Conservation (phyloP, 192 early-diverging fungal species). For the Podila epicladia region DNA sequence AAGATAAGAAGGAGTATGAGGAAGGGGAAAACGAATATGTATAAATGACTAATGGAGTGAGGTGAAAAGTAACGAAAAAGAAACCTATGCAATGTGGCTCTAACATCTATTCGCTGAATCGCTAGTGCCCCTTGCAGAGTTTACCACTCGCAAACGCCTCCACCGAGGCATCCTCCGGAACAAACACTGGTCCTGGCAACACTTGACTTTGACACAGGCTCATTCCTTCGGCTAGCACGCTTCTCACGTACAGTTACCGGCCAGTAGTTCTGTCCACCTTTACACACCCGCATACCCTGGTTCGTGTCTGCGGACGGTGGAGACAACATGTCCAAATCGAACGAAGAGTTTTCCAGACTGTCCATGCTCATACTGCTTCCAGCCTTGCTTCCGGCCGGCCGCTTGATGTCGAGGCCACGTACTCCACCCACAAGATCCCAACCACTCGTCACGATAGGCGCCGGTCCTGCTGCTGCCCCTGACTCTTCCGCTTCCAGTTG, state of each 20-base stretch:
- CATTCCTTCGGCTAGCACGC: background rate
- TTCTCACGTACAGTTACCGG: slow-evolving; percentile 23
- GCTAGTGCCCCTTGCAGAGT: background rate
- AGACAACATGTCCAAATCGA: background rate
- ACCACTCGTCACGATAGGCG: background rate
- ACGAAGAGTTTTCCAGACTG: background rate
- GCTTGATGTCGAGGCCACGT: background rate
- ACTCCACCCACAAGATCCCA: slow-evolving; percentile 24
- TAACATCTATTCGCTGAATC: no score
- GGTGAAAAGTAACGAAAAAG: no score
- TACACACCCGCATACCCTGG: slow-evolving; percentile 30
- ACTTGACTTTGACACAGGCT: background rate
- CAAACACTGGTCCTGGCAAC: slow-evolving; percentile 4
- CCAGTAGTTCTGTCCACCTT: slow-evolving; percentile 49
- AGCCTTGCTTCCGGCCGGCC: background rate
- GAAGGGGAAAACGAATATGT: no score
- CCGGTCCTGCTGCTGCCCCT: background rate
- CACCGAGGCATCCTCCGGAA: slow-evolving; percentile 3
- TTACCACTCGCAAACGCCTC: slow-evolving; percentile 8
- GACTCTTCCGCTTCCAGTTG: slow-evolving; percentile 41
- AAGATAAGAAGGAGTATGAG: no score
- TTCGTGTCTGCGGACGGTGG: background rate
- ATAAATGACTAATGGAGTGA: no score
- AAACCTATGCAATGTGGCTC: no score
- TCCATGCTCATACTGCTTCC: background rate